These are phyloP conservation scores for Odontarrhena argentea DNA, from an alignment of 345 rosid genomes.

Conservation along the genomic window DNA sequence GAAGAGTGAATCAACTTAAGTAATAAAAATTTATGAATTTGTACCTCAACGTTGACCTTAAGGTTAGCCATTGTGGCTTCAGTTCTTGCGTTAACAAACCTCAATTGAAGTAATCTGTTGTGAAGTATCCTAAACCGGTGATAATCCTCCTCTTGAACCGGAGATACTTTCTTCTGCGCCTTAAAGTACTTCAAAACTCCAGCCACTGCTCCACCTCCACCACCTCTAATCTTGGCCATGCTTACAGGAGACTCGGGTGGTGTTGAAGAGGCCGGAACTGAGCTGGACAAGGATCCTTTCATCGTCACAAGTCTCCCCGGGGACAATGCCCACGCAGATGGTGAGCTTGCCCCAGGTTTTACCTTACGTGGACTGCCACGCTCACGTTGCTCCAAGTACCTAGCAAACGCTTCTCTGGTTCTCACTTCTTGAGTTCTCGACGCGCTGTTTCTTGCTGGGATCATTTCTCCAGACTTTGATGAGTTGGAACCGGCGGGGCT, in stretches of 20 bases:
- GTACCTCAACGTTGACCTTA: slow-evolving; percentile 52
- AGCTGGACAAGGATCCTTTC: slow-evolving; percentile 20
- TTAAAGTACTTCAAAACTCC: slow-evolving; percentile 71
- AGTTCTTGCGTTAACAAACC: slow-evolving; percentile 63
- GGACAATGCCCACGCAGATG: slow-evolving; percentile 84
- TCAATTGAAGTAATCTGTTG: slow-evolving; percentile 60
- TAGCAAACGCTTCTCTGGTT: slow-evolving; percentile 34
- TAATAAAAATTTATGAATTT: neutral
- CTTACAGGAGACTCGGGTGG: slow-evolving; percentile 40
- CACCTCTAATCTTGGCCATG: slow-evolving; percentile 33
- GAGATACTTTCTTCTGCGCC: slow-evolving; percentile 61
- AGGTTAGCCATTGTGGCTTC: slow-evolving; percentile 47
- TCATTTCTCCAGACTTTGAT: neutral
- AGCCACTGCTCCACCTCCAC: slow-evolving; percentile 50
- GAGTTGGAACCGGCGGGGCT: slow-evolving; percentile 28
- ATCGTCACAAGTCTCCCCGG: slow-evolving; percentile 52
- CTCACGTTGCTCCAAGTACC: slow-evolving; percentile 44
- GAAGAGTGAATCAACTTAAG: too few species aligned
- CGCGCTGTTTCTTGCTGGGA: slow-evolving; percentile 42
- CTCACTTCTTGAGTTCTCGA: slow-evolving; percentile 34
- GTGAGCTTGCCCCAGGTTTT: slow-evolving; percentile 43
- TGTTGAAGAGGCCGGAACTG: slow-evolving; percentile 30
- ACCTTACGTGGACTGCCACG: slow-evolving; percentile 45
- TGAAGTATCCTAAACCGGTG: slow-evolving; percentile 52
- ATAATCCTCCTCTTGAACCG: slow-evolving; percentile 54